A percentile compares a stretch with the other conserved stretches of the same genome.
These are phyloP conservation scores for Cephalotrichum gorgonifer DNA, from an alignment of 2,329 filamentous ascomycete species.

Conservation along the genomic window DNA sequence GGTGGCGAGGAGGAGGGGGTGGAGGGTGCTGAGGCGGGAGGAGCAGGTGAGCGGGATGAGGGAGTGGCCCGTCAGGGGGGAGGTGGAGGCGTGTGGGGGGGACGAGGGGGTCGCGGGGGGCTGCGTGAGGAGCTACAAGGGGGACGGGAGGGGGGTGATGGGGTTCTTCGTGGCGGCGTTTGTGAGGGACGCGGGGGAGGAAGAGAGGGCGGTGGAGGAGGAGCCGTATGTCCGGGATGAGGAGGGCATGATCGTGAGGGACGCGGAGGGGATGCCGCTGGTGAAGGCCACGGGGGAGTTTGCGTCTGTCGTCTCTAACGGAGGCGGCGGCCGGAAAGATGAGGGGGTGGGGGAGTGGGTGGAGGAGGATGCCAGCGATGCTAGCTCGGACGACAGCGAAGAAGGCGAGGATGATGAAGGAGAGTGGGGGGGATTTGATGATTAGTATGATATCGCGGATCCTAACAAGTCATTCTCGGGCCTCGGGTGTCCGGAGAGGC, in stretches of 20 bases:
- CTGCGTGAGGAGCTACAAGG: constrained; percentile 74
- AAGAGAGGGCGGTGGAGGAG: constrained; percentile 16
- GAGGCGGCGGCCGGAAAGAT: no score
- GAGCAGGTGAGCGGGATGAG: constrained; percentile 69
- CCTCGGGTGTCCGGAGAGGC: no score
- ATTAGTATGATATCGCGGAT: constrained; percentile 14
- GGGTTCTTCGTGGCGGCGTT: constrained; percentile 95
- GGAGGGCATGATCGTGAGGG: constrained; percentile 38
- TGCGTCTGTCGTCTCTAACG: constrained; percentile 13
- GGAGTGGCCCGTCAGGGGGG: constrained; percentile 62
- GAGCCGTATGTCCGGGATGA: constrained; percentile 45
- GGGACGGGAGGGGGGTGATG: constrained; percentile 75
- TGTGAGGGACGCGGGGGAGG: constrained; percentile 27
- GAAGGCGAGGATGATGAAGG: not conserved
- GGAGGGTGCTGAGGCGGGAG: constrained; percentile 62
- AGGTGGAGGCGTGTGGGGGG: constrained; percentile 34
- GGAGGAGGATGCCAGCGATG: constrained; percentile 4
- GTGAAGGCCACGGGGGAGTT: constrained; percentile 22
- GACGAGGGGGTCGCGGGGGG: constrained; percentile 52
- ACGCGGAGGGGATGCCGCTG: constrained; percentile 26
- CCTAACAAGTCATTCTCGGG: no score
- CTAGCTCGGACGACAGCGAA: not conserved
- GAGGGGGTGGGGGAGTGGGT: constrained; percentile 7
- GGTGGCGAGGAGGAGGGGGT: constrained; percentile 56
- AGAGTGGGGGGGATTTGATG: constrained; percentile 3